Percentiles rank a stretch among this genome's conserved stretches.
Conservation (phyloP, 2,329 filamentous ascomycete species). For the Rutstroemia sp. region DNA sequence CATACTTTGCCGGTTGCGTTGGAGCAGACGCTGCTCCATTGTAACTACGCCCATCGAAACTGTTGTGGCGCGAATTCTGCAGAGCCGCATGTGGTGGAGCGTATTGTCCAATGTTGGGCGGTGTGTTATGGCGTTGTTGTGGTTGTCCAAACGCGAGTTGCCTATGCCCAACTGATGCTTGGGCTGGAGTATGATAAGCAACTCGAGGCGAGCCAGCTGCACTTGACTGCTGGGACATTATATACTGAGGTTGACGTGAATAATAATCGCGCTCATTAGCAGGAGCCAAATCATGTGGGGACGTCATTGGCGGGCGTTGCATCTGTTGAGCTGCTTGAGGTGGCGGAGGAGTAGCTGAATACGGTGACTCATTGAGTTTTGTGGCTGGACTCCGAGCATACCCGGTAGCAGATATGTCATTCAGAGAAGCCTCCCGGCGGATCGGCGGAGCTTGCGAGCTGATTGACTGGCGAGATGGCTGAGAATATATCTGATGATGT, state of each 20-base stretch:
- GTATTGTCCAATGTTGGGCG: conserved; percentile 23
- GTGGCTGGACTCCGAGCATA: conserved; percentile 22
- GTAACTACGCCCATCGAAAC: conserved; percentile 24
- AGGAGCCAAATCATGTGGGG: conserved; percentile 23
- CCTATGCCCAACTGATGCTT: conserved; percentile 22
- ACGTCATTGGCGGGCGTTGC: conserved; percentile 21
- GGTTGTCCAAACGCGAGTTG: conserved; percentile 25
- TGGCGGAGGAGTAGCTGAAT: conserved; percentile 27
- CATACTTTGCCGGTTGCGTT: conserved; percentile 18
- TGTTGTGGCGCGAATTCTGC: conserved; percentile 26
- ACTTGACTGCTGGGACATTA: conserved; percentile 23
- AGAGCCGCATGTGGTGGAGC: conserved; percentile 17
- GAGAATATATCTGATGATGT: conserved; percentile 29
- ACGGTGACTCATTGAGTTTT: conserved; percentile 29
- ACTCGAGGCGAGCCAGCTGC: conserved; percentile 23
- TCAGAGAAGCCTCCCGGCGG: conserved; percentile 25
- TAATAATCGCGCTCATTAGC: conserved; percentile 29
- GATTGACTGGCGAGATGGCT: conserved; percentile 24
- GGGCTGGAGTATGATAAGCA: conserved; percentile 22
- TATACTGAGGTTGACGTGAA: conserved; percentile 21
- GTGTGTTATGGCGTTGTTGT: conserved; percentile 18
- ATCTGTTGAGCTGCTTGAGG: conserved; percentile 14
- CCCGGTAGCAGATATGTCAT: conserved; percentile 22
- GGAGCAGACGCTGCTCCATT: conserved; percentile 17
- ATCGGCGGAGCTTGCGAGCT: conserved; percentile 20